Percentiles rank a stretch among this genome's conserved stretches.
Evolutionary conservation across 2,329 filamentous ascomycete species (phyloP).

Genomic region (Pseudogymnoascus sp.): DNA sequence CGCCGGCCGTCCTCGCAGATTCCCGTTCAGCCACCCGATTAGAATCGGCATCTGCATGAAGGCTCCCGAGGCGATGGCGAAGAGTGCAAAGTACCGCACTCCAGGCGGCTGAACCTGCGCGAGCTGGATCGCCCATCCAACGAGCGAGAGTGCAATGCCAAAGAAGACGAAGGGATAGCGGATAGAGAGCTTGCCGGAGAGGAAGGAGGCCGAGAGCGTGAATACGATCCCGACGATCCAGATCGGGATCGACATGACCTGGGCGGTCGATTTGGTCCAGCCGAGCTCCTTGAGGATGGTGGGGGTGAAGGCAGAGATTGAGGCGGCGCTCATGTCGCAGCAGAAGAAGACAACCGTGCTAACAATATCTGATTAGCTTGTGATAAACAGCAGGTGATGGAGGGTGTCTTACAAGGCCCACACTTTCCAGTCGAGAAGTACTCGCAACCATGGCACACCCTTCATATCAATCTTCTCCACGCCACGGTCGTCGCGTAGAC

Average conservation of each 20-base stretch:
- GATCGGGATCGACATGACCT: conserved; percentile 32
- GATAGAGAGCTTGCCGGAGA: conserved; percentile 27
- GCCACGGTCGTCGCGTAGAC: conserved; percentile 15
- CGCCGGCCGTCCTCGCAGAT: conserved; percentile 34
- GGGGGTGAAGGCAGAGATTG: conserved; percentile 29
- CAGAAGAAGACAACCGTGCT: conserved; percentile 25
- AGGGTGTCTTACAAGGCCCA: conserved; percentile 19
- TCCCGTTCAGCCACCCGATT: conserved; percentile 34
- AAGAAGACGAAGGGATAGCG: conserved; percentile 32
- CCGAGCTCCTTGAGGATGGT: conserved; percentile 31
- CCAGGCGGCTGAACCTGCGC: conserved; percentile 10
- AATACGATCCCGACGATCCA: conserved; percentile 27
- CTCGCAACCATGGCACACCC: conserved; percentile 11
- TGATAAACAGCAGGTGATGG: neutral
- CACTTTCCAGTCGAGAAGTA: conserved; percentile 21
- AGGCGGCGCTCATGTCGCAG: conserved; percentile 30
- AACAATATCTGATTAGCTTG: neutral
- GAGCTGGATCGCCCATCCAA: conserved; percentile 24
- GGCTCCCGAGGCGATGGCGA: conserved; percentile 29
- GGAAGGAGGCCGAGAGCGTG: conserved; percentile 24
- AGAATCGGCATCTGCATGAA: conserved; percentile 29
- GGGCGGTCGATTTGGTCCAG: conserved; percentile 27
- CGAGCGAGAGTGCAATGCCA: conserved; percentile 28
- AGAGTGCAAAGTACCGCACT: conserved; percentile 32
- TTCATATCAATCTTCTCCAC: conserved; percentile 8